Percentiles rank a stretch among this genome's conserved stretches.
Conservation (phyloP, 495 filamentous ascomycete species). For the Amniculicola lignicola region DNA sequence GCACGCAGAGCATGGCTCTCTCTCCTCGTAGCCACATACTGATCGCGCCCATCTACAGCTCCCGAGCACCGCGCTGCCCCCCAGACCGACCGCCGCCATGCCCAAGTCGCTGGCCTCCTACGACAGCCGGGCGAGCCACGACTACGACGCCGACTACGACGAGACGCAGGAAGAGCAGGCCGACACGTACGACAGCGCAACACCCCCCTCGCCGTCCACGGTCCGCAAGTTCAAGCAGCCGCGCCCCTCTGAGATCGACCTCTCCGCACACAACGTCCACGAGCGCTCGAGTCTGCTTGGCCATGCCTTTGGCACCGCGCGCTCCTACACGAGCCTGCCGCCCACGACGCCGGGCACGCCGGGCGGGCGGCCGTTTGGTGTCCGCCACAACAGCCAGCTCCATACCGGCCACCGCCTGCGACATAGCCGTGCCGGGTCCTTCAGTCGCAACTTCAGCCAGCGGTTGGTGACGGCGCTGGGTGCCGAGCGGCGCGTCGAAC, state of each 20-base stretch:
- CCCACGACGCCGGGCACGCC: constrained; percentile 38
- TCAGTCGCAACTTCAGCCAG: constrained; percentile 38
- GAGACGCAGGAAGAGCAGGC: constrained; percentile 18
- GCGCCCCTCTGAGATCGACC: constrained; percentile 25
- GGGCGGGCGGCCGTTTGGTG: constrained; percentile 16
- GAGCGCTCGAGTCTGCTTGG: constrained; percentile 33
- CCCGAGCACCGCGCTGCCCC: not conserved
- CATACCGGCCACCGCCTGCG: constrained; percentile 29
- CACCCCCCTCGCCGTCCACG: constrained; percentile 27
- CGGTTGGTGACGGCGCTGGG: constrained; percentile 39
- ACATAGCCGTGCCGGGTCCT: constrained; percentile 37
- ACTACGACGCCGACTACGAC: constrained; percentile 22
- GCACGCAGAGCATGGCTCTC: constrained; percentile 1
- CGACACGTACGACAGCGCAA: constrained; percentile 33
- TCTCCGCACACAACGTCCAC: constrained; percentile 9
- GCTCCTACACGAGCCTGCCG: constrained; percentile 36
- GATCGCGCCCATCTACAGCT: constrained; percentile 3
- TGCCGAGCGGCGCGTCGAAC: not conserved
- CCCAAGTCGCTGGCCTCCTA: constrained; percentile 30
- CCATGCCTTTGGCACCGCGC: constrained; percentile 10
- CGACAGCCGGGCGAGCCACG: constrained; percentile 14
- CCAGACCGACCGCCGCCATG: constrained; percentile 18
- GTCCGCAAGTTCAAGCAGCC: constrained; percentile 15
- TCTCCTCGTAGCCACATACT: constrained; percentile 12
- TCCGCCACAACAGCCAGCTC: constrained; percentile 32